phyloP scores from a whole-genome alignment of 768 basidiomycete species.

The Tylopilus cervinicoccineus region DNA sequence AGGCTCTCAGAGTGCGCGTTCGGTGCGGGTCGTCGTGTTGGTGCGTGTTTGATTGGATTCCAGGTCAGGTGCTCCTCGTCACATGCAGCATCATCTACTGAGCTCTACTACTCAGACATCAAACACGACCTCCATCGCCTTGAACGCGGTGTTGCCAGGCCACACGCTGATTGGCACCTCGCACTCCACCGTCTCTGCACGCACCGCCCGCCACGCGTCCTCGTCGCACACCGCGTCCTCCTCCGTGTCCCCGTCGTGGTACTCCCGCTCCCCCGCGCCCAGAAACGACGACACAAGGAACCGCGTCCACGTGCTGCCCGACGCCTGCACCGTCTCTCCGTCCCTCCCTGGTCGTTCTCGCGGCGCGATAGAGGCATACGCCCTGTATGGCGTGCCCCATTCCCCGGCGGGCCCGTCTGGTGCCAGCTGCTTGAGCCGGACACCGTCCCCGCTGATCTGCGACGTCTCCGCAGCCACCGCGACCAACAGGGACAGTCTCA shows the following conservation, averaged over 20 bases:
- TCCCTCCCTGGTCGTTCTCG: slow-evolving; percentile 40
- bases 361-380: slow-evolving; percentile 54
- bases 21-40: slow-evolving; percentile 36
- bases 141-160: slow-evolving; percentile 87
- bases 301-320: slow-evolving; percentile 34
- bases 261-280: slow-evolving; percentile 42
- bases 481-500: slow-evolving; percentile 83
- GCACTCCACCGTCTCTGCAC: slow-evolving; percentile 88
- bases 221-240: slow-evolving; percentile 46
- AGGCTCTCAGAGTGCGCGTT: no score
- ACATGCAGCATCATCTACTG: no score
- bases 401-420: slow-evolving; percentile 60
- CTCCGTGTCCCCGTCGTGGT: slow-evolving; percentile 51
- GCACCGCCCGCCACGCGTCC: slow-evolving; percentile 62
- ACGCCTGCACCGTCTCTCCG: background rate
- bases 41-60: background rate
- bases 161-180: slow-evolving; percentile 87
- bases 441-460: slow-evolving; percentile 45
- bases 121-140: slow-evolving; percentile 73
- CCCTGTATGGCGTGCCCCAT: slow-evolving; percentile 70
- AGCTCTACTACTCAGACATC: slow-evolving; percentile 46
- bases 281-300: slow-evolving; percentile 39
- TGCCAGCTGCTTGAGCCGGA: slow-evolving; percentile 48
- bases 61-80: no score
- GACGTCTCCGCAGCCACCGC: slow-evolving; percentile 54